phyloP scores from a whole-genome alignment of 192 early-diverging fungal genomes.

The Helicostylum pulchrum region DNA sequence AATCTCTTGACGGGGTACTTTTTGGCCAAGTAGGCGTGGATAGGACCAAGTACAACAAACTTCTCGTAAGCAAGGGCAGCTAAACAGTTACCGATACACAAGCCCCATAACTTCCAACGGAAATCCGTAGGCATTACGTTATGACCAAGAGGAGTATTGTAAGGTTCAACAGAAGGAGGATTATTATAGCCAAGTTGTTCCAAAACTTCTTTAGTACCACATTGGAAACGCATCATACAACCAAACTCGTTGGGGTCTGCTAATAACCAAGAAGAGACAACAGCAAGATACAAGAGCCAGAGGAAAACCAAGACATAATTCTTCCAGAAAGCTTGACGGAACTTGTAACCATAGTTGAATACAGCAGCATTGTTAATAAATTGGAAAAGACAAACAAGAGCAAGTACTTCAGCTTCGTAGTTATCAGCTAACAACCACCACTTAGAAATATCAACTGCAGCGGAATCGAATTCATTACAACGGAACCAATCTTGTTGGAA shows the following conservation, averaged over 20 bases:
- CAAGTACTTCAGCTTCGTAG: conserved; percentile 58
- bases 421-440: conserved; percentile 80
- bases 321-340: conserved; percentile 54
- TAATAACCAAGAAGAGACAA: conserved; percentile 54
- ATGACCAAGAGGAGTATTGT: conserved; percentile 57
- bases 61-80: conserved; percentile 45
- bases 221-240: conserved; percentile 62
- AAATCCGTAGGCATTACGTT: conserved; percentile 57
- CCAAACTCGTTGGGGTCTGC: conserved; percentile 65
- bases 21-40: conserved; percentile 41
- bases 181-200: conserved; percentile 19
- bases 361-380: conserved; percentile 65
- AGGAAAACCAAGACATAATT: conserved; percentile 57
- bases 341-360: conserved; percentile 64
- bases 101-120: conserved; percentile 54
- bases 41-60: conserved; percentile 46
- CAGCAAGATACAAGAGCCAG: conserved; percentile 46
- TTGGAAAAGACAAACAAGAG: conserved; percentile 61
- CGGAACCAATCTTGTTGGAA: conserved; percentile 59
- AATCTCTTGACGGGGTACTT: conserved; percentile 45
- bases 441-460: conserved; percentile 53
- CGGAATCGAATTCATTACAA: conserved; percentile 69
- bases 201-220: conserved; percentile 27
- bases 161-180: conserved; percentile 39
- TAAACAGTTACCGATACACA: conserved; percentile 44